Evolutionary conservation across 805 yeast genomes (phyloP).

Genomic region (Tanozyma kutaoensis): DNA sequence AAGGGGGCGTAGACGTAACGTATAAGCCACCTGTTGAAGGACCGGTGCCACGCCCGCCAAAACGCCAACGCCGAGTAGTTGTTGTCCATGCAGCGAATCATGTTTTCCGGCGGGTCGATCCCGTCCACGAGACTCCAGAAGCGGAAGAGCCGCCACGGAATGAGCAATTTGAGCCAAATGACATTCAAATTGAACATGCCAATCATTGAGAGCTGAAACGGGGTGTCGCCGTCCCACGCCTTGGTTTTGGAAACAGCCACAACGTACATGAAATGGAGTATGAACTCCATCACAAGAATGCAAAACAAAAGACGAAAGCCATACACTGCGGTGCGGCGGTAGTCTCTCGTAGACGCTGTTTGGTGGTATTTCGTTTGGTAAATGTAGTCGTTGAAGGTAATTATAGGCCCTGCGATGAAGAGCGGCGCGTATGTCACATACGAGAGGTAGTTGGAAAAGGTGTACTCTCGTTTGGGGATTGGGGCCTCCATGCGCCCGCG

Average conservation of each 20-base stretch:
- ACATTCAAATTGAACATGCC: conserved; percentile 82
- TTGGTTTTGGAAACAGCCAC: conserved; percentile 83
- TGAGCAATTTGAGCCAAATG: conserved; percentile 83
- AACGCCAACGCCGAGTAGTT: conserved; percentile 89
- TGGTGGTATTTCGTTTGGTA: conserved; percentile 45
- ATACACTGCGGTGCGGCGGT: conserved; percentile 42
- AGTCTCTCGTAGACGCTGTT: conserved; percentile 42
- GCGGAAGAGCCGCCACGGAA: conserved; percentile 94
- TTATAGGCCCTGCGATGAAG: conserved; percentile 88
- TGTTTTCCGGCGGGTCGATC: conserved; percentile 94
- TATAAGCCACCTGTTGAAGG: conserved; percentile 81
- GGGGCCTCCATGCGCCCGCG: conserved; percentile 54
- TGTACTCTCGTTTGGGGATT: conserved; percentile 47
- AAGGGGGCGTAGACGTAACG: conserved; percentile 84
- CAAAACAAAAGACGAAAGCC: conserved; percentile 60
- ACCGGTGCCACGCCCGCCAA: conserved; percentile 99
- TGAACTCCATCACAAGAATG: conserved; percentile 75
- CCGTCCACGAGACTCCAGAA: conserved; percentile 89
- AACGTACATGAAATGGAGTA: conserved; percentile 81
- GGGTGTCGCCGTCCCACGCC: conserved; percentile 84
- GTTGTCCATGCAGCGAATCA: conserved; percentile 92
- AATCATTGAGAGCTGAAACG: conserved; percentile 90
- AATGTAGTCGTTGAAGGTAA: conserved; percentile 84
- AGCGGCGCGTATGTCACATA: conserved; percentile 79
- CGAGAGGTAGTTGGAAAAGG: conserved; percentile 52